Conservation (phyloP, 208 protist species). For the Leishmania braziliensis region DNA sequence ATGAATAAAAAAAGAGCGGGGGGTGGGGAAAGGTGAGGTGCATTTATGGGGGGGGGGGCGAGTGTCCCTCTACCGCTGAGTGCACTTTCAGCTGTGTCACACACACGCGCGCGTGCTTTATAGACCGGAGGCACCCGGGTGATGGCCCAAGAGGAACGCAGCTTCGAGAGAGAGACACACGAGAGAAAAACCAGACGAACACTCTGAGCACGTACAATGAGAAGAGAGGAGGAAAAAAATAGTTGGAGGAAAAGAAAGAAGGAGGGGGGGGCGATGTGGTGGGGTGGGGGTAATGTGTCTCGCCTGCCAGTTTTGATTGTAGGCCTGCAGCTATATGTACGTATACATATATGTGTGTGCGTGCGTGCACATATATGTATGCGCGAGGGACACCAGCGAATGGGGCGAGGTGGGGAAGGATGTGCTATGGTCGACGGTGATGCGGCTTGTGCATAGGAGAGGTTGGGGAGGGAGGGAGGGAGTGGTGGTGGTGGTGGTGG, state of each 20-base stretch:
- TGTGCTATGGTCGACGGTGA: background rate
- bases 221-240: background rate
- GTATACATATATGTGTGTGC: slow-evolving; percentile 6
- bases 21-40: background rate
- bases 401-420: background rate
- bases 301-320: background rate
- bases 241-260: too few species aligned
- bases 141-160: too few species aligned
- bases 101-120: background rate
- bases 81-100: background rate
- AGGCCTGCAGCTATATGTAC: slow-evolving; percentile 12
- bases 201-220: background rate
- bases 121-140: too few species aligned
- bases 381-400: background rate
- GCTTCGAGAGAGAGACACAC: too few species aligned
- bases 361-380: background rate
- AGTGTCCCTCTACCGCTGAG: background rate
- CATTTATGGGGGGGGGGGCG: too few species aligned
- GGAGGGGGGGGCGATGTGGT: background rate
- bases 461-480: background rate
- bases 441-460: background rate
- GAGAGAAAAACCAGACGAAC: too few species aligned
- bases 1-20: background rate
- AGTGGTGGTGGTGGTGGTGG: background rate
- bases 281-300: background rate